Evolutionary conservation across 345 rosid genomes (phyloP), one percentile per base, ranked within the genome.

Genomic region (Citrus hindsii): DNA sequence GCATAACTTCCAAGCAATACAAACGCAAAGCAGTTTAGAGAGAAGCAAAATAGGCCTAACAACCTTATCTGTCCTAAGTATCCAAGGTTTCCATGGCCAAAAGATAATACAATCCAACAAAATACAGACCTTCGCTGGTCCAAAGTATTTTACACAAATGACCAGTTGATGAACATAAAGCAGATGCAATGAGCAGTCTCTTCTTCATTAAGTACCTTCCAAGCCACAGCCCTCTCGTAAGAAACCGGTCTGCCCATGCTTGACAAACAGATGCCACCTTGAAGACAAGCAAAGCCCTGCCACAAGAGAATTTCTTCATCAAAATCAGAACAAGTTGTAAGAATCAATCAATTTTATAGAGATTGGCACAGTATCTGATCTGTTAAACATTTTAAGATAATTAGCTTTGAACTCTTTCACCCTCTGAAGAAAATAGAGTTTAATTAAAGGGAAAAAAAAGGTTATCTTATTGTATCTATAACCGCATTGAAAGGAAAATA

Each of bases 221-320:
- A 96, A 32, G 99, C 97, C 82, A 96, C 98, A 24, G 98, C 99
- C 80, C 97, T 89, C 82, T 94, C 99, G 1, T 90, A 96, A 1
- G 98, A 96, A 65, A 94, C 97, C 0, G 99, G 99, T 74, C 99
- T 88, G 30, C 98, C 97, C 99, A 96, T 96, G 93, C 98, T 96
- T 27, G 99, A 96, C 78, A 96, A 85, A 63, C 99, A 96, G 75
- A 96, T 92, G 28, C 99, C 98, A 0, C 97, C 94, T 85, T 90
- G 97, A 61, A 96, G 95, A 78, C 95, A 92, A 22, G 93, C 89
- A 42, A 91, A 96, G 13, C 99, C 99, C 99, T 96, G 16, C 21
- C 81, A 82, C 37, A 0, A 63, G 42, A 74, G 25, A 51, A 67
- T 38, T 30, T 27, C 69, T 14, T 51, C 51, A 2, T 24, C 28